Percentiles rank a stretch among this genome's conserved stretches.
These are phyloP conservation scores for Paecilomyces sp. DNA, from an alignment of 2,329 filamentous ascomycete genomes.

Conservation along the genomic window DNA sequence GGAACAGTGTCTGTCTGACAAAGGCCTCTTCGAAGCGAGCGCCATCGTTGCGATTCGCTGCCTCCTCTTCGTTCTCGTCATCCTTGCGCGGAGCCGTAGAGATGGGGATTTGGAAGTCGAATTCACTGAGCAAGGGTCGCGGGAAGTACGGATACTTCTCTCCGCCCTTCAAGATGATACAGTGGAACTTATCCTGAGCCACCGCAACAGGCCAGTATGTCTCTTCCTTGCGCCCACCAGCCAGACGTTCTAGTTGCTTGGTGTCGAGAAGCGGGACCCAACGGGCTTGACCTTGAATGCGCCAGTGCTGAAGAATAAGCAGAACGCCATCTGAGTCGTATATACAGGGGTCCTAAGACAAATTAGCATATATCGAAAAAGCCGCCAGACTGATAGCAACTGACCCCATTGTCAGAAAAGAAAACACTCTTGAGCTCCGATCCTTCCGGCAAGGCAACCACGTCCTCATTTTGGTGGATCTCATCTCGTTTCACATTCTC, in stretches of 20 bases:
- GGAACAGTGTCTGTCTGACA: slow-evolving; percentile 64
- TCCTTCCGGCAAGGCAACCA: slow-evolving; percentile 72
- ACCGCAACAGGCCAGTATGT: slow-evolving; percentile 94
- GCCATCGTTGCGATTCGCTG: slow-evolving; percentile 23
- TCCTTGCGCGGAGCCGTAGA: slow-evolving; percentile 44
- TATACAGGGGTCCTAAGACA: slow-evolving; percentile 74
- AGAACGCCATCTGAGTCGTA: slow-evolving; percentile 91
- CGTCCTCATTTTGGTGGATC: slow-evolving; percentile 89
- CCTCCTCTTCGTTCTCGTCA: slow-evolving; percentile 32
- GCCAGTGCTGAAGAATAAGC: slow-evolving; percentile 85
- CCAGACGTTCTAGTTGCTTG: slow-evolving; percentile 70
- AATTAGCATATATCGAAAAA: slow-evolving; percentile 4
- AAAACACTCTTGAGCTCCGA: slow-evolving; percentile 74
- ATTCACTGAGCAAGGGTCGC: slow-evolving; percentile 81
- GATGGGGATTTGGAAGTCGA: slow-evolving; percentile 82
- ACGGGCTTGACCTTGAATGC: slow-evolving; percentile 70
- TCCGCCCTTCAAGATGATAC: slow-evolving; percentile 95
- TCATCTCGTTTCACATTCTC: slow-evolving; percentile 92
- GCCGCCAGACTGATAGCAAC: slow-evolving; percentile 17
- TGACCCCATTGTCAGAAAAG: slow-evolving; percentile 83
- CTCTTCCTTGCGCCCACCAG: slow-evolving; percentile 78
- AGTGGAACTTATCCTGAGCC: slow-evolving; percentile 87
- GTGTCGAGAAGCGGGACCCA: slow-evolving; percentile 96
- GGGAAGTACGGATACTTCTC: slow-evolving; percentile 93
- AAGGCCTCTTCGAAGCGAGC: slow-evolving; percentile 69